These are phyloP conservation scores for Kodamaea laetipori DNA, from an alignment of 805 yeast genomes.

Conservation along the genomic window DNA sequence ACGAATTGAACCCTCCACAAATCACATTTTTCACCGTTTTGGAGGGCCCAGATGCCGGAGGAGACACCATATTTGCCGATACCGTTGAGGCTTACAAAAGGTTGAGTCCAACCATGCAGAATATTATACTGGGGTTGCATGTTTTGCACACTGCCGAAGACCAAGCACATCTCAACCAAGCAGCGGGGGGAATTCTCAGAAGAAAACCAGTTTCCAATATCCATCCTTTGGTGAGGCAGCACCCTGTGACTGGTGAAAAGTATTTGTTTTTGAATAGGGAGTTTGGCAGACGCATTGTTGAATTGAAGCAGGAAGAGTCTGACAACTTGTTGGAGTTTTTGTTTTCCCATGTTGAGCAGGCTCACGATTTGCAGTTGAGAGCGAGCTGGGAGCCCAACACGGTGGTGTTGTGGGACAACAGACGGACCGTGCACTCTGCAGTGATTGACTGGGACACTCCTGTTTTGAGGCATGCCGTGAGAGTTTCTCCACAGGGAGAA, in stretches of 20 bases:
- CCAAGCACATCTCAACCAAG: slow-evolving; percentile 61
- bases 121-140: slow-evolving; percentile 59
- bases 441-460: slow-evolving; percentile 71
- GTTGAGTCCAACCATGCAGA: slow-evolving; percentile 64
- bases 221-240: slow-evolving; percentile 72
- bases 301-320: slow-evolving; percentile 72
- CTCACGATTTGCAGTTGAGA: slow-evolving; percentile 66
- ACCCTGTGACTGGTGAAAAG: slow-evolving; percentile 71
- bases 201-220: slow-evolving; percentile 61
- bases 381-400: slow-evolving; percentile 72
- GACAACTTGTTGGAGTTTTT: slow-evolving; percentile 60
- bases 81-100: slow-evolving; percentile 69
- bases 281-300: slow-evolving; percentile 68
- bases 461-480: slow-evolving; percentile 67
- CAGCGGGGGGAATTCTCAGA: slow-evolving; percentile 63
- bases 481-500: slow-evolving; percentile 75
- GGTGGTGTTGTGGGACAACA: slow-evolving; percentile 79
- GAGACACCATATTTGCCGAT: slow-evolving; percentile 80
- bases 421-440: slow-evolving; percentile 69
- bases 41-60: slow-evolving; percentile 63
- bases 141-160: slow-evolving; percentile 71
- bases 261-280: slow-evolving; percentile 57
- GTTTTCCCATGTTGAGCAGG: slow-evolving; percentile 50
- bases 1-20: slow-evolving; percentile 74
- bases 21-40: slow-evolving; percentile 65